Conservation (phyloP, 768 basidiomycete species). For the Hygrophorus russula region DNA sequence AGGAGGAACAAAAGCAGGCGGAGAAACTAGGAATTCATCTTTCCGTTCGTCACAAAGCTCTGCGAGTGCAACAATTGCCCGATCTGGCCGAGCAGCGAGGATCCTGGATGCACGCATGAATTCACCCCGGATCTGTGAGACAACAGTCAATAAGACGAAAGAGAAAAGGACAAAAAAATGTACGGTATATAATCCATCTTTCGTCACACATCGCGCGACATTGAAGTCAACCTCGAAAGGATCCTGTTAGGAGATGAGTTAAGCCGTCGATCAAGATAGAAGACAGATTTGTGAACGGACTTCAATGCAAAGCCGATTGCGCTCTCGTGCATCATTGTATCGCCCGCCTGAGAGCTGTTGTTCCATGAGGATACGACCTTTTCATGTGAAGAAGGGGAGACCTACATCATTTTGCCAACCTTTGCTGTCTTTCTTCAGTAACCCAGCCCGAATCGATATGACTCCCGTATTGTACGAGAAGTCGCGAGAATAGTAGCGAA, state of each 20-base stretch:
- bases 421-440: conserved; percentile 83
- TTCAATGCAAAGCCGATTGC: conserved; percentile 95
- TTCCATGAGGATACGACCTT: not conserved
- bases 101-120: conserved; percentile 95
- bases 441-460: conserved; percentile 80
- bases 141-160: conserved; percentile 5
- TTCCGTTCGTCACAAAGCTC: conserved; percentile 89
- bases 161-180: conserved; percentile 13
- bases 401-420: conserved; percentile 92
- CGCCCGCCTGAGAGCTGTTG: conserved; percentile 37
- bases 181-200: conserved; percentile 91
- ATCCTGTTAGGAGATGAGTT: conserved; percentile 44
- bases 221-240: conserved; percentile 97
- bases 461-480: conserved; percentile 89
- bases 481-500: conserved; percentile 90
- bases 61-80: conserved; percentile 71
- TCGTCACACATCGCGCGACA: conserved; percentile 92
- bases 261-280: not conserved
- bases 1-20: conserved; percentile 33
- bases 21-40: conserved; percentile 45
- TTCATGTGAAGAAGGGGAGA: conserved; percentile 6
- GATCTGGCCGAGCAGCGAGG: conserved; percentile 65
- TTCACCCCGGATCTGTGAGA: conserved; percentile 83
- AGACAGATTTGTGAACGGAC: conserved; percentile 27
- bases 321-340: conserved; percentile 67